Evolutionary conservation across 345 rosid genomes (phyloP).

Genomic region (Brassica nigra): DNA sequence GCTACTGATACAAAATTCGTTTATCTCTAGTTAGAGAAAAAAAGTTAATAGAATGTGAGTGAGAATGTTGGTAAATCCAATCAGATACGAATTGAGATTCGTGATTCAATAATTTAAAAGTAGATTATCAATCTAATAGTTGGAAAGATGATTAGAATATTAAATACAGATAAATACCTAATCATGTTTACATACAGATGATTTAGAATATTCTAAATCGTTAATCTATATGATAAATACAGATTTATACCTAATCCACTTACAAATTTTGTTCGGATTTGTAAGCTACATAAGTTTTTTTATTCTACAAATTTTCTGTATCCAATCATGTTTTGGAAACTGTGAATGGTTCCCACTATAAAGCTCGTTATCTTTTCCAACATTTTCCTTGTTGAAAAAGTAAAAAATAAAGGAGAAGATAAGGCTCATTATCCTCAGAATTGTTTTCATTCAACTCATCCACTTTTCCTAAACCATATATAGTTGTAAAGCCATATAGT

Average conservation of each 20-base stretch:
- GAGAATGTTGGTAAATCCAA: constrained; percentile 5
- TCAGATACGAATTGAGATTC: not conserved
- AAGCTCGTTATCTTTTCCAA: not conserved
- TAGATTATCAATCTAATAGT: not conserved
- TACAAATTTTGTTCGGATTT: not conserved
- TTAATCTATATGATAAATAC: not conserved
- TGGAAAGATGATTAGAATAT: not conserved
- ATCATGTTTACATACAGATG: too few species aligned
- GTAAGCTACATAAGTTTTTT: not conserved
- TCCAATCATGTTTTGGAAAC: constrained; percentile 3
- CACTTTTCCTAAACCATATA: not conserved
- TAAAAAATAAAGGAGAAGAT: not conserved
- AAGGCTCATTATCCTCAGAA: not conserved
- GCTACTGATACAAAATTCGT: not conserved
- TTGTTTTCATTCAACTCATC: not conserved
- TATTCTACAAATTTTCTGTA: not conserved
- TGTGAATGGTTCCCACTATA: constrained; percentile 17
- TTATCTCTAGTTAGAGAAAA: not conserved
- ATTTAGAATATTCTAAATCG: not conserved
- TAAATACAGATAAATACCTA: too few species aligned
- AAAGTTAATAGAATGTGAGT: not conserved
- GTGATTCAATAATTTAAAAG: not conserved
- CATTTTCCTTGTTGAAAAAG: not conserved
- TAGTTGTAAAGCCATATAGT: not conserved
- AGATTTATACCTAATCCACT: constrained; percentile 18